phyloP scores from a whole-genome alignment of 2,329 filamentous ascomycete genomes.

The Hysterium pulicare region DNA sequence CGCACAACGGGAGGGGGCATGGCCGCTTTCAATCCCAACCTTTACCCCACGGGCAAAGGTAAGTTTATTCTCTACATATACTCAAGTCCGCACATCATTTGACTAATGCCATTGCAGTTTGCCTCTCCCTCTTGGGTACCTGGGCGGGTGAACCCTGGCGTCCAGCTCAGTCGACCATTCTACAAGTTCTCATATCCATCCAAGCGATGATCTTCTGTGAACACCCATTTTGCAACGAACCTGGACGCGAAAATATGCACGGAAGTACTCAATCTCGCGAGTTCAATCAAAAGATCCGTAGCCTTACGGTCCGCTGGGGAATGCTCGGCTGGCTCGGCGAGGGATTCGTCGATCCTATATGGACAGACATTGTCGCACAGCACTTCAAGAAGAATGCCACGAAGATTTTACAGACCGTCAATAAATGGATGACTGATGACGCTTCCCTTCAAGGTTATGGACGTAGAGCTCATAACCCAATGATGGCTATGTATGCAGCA shows the following conservation, averaged over 20 bases:
- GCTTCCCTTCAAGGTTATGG: no score
- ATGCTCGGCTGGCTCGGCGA: slow-evolving; percentile 31
- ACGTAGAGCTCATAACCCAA: no score
- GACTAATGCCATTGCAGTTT: slow-evolving; percentile 34
- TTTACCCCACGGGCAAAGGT: slow-evolving; percentile 50
- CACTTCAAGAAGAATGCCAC: neutral
- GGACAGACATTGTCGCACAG: neutral
- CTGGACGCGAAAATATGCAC: slow-evolving; percentile 32
- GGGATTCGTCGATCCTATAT: neutral
- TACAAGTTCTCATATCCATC: slow-evolving; percentile 55
- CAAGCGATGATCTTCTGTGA: slow-evolving; percentile 57
- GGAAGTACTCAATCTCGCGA: slow-evolving; percentile 9
- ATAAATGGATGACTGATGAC: neutral
- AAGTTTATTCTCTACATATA: slow-evolving; percentile 13
- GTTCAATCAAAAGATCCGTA: slow-evolving; percentile 27
- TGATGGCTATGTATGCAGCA: no score
- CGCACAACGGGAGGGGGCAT: slow-evolving; percentile 44
- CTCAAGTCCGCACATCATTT: neutral
- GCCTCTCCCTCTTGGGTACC: slow-evolving; percentile 50
- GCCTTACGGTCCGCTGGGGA: slow-evolving; percentile 27
- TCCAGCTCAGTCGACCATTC: slow-evolving; percentile 46
- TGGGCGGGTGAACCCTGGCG: slow-evolving; percentile 50
- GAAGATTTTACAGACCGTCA: neutral
- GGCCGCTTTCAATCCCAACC: slow-evolving; percentile 50
- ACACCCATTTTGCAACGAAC: slow-evolving; percentile 56